phyloP scores from a whole-genome alignment of 768 basidiomycete genomes.

The Boletus barrowsii region DNA sequence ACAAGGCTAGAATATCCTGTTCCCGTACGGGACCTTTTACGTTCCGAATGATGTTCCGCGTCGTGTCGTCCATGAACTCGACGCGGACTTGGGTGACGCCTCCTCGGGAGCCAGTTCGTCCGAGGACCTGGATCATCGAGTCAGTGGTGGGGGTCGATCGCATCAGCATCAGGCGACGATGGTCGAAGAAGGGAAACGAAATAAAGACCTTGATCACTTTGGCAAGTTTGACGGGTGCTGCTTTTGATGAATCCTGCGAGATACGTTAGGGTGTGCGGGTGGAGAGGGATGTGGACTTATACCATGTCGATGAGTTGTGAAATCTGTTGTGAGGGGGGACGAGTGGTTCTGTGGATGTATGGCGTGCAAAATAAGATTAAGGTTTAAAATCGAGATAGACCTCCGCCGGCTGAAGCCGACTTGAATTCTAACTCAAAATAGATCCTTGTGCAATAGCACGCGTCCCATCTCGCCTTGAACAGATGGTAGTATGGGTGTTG shows the following conservation, averaged over 20 bases:
- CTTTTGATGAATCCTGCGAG: slow-evolving; percentile 77
- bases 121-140: slow-evolving; percentile 67
- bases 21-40: slow-evolving; percentile 97
- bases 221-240: slow-evolving; percentile 92
- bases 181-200: background rate
- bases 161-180: too few relatives aligned
- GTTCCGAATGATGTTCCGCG: slow-evolving; percentile 96
- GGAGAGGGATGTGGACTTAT: background rate
- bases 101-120: slow-evolving; percentile 97
- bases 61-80: slow-evolving; percentile 97
- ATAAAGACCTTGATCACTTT: slow-evolving; percentile 86
- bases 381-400: slow-evolving; percentile 9
- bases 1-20: slow-evolving; percentile 92
- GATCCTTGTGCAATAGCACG: too few relatives aligned
- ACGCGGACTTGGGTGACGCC: slow-evolving; percentile 99
- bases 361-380: slow-evolving; percentile 19
- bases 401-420: slow-evolving; percentile 23
- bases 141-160: background rate
- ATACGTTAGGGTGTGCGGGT: background rate
- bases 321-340: background rate
- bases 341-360: slow-evolving; percentile 10
- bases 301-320: slow-evolving; percentile 24
- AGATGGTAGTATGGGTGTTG: too few relatives aligned
- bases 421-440: too few relatives aligned
- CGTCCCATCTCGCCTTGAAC: too few relatives aligned